Base-by-base conservation (phyloP, 225 moss, liverwort and hornwort genomes). In the Bryum argenteum region DNA sequence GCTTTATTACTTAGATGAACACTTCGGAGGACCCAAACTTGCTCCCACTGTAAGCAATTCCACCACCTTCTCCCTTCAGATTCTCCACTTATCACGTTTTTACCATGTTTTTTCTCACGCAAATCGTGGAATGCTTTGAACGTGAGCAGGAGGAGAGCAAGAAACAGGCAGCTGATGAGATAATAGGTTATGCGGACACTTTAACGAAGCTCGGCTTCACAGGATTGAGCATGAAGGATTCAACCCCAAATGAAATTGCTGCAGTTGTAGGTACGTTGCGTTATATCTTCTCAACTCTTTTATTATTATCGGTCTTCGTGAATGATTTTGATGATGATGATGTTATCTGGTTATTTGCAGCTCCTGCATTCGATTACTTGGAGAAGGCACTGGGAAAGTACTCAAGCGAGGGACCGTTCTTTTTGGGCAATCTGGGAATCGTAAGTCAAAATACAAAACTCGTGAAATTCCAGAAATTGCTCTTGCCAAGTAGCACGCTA, bases 1-100 rank as follows among this genome's bases (percentile, higher is more conserved):
- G 82, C 87, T 88, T 11, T 19, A 52, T 4, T 88, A 88, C 72
- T 82, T 88, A 39, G 87, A 88, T 57, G 65, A 84, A 23, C 81
- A 84, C 33, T 88, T 88, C 14, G 79, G 37, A 38, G 84, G 82
- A 51, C 82, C 79, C 16, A 81, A 77, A 62, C 74, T 84, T 17
- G 81, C 62, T 47, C 87, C 87, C 61, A 74, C 50, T 47, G 87
- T 88, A 77, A 79, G 84, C 58, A 43, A 72, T 45, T 37, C 64
- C 51, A 13, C 54, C 66, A 19, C 47, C 23, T 26, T 16, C 28
- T 2, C 47, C 11, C 15, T 4, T 39, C 22, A 44, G 38, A 10
- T 74, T 61, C 57, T 13, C 42, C 20, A n/a, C 28, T 6, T 42
- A 15, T 15, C 3, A 10, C 9, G 43, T 38, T 51, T 15, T 69